Evolutionary conservation across 2,329 filamentous ascomycete genomes (phyloP).

Genomic region (Xylaria sp.): DNA sequence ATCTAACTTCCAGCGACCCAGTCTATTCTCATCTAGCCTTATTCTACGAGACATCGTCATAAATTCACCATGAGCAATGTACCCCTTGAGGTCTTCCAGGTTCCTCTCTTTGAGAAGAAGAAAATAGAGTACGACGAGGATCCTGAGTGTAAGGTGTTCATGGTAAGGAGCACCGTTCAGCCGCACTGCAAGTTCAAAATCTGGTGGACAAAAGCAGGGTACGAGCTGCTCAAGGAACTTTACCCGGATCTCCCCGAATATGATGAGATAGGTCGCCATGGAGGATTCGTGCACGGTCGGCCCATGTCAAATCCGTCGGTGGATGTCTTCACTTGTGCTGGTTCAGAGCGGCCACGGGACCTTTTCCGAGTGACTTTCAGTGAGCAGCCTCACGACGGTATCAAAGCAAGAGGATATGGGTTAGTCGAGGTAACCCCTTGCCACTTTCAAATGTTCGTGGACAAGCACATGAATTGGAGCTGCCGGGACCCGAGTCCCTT

Average conservation of each 20-base stretch:
- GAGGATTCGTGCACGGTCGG: not conserved
- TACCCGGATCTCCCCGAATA: not conserved
- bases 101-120: not conserved
- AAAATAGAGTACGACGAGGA: not conserved
- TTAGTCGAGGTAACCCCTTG: not conserved
- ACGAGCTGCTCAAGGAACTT: not conserved
- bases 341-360: not conserved
- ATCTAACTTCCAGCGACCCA: too few species aligned
- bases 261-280: not conserved
- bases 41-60: not conserved
- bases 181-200: not conserved
- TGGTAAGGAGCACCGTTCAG: not conserved
- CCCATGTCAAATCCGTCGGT: not conserved
- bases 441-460: not conserved
- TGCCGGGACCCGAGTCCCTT: conserved; percentile 1
- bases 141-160: not conserved
- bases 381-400: not conserved
- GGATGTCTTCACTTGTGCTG: not conserved
- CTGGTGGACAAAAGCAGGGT: not conserved
- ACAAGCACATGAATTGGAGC: not conserved
- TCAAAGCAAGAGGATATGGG: not conserved
- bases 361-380: conserved; percentile 5
- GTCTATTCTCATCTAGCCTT: too few species aligned
- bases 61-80: too few species aligned
- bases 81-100: too few species aligned